Evolutionary conservation across 73 alveolate species (phyloP), one percentile per base, ranked within the genome.

Genomic region (Blepharisma stoltei): DNA sequence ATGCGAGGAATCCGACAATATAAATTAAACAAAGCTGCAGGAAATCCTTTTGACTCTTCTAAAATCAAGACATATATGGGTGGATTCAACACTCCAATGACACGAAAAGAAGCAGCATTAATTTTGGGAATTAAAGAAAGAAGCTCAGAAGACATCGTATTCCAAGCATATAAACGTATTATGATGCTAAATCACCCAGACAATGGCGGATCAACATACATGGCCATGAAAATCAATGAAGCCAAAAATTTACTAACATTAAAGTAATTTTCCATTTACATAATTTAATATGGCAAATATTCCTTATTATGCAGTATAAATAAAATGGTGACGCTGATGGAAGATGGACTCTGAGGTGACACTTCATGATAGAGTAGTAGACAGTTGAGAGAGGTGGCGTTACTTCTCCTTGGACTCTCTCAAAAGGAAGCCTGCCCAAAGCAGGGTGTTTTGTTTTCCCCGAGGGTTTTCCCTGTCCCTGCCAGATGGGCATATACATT

Each of bases 121-220:
- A 76, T 81, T 70, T 37, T 76, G 1, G 89, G 85, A 18, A 70
- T 81, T 5, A 77, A 82, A 55, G 80, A 69, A 14, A 65, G 18
- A 21, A 55, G 27, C 27, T 48, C 45, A 4, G 54, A n/a, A 55
- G 53, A 77, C 20, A 55, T n/a, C 41, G 25, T 77, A 50, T 23
- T 25, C 1, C 76, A 77, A 75, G 80, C 87, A n/a, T 80, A 85
- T 54, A 81, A 53, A 67, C 70, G 55, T 54, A 47, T 85, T 32
- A 85, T 85, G 89, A 38, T 85, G 43, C 11, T 67, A 60, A 85
- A 85, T 55, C 92, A 85, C 54, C 92, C 92, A 18, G 92, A 85
- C 71, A 73, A 65, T 37, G 89, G 87, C 0, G 92, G 92, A 6
- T 71, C 87, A 6, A 85, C 89, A 0, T 85, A 25, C 44, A 32